A percentile compares a stretch with the other conserved stretches of the same genome.
Conservation (phyloP, 129 eudicot genomes). For the Tagetes erecta region DNA sequence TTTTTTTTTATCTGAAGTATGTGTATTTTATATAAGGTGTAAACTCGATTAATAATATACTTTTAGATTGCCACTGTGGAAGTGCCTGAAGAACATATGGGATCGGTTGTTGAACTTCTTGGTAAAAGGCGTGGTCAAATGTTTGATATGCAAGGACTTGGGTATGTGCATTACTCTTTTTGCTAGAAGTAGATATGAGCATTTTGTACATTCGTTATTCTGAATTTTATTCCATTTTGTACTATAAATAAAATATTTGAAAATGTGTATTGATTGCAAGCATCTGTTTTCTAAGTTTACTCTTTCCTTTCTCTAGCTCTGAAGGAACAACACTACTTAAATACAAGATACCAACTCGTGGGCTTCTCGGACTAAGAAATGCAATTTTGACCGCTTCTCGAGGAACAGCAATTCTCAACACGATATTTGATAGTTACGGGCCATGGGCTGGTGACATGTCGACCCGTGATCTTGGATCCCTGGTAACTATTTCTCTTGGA, state of each 20-base stretch:
- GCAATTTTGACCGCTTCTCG: conserved; percentile 90
- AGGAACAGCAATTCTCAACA: conserved; percentile 93
- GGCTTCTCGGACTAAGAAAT: conserved; percentile 87
- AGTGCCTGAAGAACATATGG: conserved; percentile 83
- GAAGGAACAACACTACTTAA: conserved; percentile 85
- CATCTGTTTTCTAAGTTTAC: neutral
- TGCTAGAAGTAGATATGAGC: neutral
- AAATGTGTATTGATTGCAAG: neutral
- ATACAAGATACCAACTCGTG: conserved; percentile 93
- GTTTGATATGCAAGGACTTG: conserved; percentile 90
- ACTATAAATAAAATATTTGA: neutral
- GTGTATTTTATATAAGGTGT: neutral
- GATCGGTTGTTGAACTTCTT: conserved; percentile 90
- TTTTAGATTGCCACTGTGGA: conserved; percentile 87
- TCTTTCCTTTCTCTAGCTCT: conserved; percentile 37
- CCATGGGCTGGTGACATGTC: conserved; percentile 94
- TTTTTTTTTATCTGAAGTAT: neutral
- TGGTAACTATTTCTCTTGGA: conserved; percentile 45
- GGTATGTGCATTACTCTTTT: conserved; percentile 46
- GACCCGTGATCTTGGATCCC: conserved; percentile 92
- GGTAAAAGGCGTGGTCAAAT: conserved; percentile 97
- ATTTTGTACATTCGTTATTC: neutral
- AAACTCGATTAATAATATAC: neutral
- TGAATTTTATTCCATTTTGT: neutral
- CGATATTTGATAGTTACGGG: conserved; percentile 90